phyloP scores from a whole-genome alignment of 352 stramenopile genomes.

The Pythium phragmiticola region DNA sequence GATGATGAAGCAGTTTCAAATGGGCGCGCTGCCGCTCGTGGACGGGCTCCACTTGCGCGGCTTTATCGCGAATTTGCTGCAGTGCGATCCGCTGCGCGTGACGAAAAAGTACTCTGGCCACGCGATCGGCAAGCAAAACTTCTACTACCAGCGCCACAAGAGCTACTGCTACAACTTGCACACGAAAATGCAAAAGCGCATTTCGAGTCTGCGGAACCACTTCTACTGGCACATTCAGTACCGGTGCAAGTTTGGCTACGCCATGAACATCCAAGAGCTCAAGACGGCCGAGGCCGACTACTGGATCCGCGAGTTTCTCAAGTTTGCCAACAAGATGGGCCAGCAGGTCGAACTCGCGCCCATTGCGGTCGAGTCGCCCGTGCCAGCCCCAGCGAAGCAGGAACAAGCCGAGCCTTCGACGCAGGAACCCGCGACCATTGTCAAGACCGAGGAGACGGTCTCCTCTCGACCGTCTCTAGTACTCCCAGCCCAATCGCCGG shows the following conservation, averaged over 20 bases:
- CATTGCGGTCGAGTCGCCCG: constrained; percentile 22
- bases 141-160: constrained; percentile 57
- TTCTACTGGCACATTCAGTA: constrained; percentile 86
- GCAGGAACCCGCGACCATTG: background rate
- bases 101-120: constrained; percentile 81
- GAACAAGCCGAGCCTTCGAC: background rate
- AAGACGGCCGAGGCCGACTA: constrained; percentile 69
- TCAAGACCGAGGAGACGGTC: constrained; percentile 11
- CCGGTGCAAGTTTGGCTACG: constrained; percentile 58
- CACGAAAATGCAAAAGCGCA: constrained; percentile 73
- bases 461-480: no score
- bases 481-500: background rate
- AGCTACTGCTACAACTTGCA: constrained; percentile 77
- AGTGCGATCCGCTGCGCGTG: constrained; percentile 79
- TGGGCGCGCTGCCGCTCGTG: constrained; percentile 61
- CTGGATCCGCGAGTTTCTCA: constrained; percentile 65
- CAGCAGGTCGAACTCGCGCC: constrained; percentile 49
- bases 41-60: constrained; percentile 68
- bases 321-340: constrained; percentile 63
- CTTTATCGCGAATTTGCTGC: constrained; percentile 72
- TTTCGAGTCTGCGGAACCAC: constrained; percentile 78
- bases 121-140: constrained; percentile 80
- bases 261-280: constrained; percentile 62
- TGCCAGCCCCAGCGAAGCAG: constrained; percentile 11
- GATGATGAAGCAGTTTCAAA: constrained; percentile 83